Evolutionary conservation across 1,284 basidiomycete species (phyloP).

Genomic region (Microbotryomycetes sp.): DNA sequence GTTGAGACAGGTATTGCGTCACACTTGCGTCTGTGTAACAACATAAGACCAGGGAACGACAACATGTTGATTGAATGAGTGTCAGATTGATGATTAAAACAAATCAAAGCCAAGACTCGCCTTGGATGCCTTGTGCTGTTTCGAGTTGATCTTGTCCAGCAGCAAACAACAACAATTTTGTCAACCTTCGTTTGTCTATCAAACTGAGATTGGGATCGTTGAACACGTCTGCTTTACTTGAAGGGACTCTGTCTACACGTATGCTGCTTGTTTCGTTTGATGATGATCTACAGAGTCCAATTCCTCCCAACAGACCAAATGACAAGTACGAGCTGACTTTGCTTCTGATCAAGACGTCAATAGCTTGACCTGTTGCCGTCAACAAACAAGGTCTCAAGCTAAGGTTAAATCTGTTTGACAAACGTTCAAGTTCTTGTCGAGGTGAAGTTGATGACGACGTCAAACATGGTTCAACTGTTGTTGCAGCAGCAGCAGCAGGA

Average conservation of each 20-base stretch:
- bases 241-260: constrained; percentile 63
- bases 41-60: no score
- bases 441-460: constrained; percentile 26
- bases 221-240: constrained; percentile 90
- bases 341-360: constrained; percentile 71
- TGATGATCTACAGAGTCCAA: constrained; percentile 52
- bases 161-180: constrained; percentile 84
- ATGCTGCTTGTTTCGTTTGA: constrained; percentile 7
- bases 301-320: constrained; percentile 75
- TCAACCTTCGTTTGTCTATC: constrained; percentile 80
- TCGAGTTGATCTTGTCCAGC: constrained; percentile 60
- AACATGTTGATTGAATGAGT: no score
- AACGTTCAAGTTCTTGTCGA: constrained; percentile 47
- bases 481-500: not conserved
- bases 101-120: constrained; percentile 1
- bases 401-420: constrained; percentile 66
- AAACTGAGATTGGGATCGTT: constrained; percentile 70
- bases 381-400: constrained; percentile 77
- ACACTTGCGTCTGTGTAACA: constrained; percentile 54
- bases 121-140: constrained; percentile 42
- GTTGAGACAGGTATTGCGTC: not conserved
- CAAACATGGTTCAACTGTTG: no score
- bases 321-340: constrained; percentile 85
- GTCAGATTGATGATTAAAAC: no score
- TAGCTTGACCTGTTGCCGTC: constrained; percentile 69